Base-by-base conservation (phyloP, 441 rosid species). In the Caryocar brasiliense region DNA sequence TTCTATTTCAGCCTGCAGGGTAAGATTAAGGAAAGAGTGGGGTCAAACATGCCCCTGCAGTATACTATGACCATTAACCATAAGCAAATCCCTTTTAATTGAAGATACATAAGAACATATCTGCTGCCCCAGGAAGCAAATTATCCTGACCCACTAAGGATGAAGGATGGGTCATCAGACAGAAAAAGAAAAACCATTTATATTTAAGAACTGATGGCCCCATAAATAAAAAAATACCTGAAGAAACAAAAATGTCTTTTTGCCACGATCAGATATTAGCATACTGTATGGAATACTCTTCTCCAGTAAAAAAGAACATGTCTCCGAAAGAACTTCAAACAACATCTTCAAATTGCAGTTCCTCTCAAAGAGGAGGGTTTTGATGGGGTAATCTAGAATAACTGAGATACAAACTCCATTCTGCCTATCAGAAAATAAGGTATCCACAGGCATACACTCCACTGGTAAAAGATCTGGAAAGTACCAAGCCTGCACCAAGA, bases 401-500 rank as follows among this genome's bases (percentile, higher is more conserved):
- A 47, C 29, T 34, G 64, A 57, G 40, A 74, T 42, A 25, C 18
- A 45, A 51, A 67, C 37, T 7, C 68, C 67, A 7, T 32, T 45
- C 40, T 32, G 32, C 41, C 28, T 38, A 47, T 59, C 64, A 8
- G 42, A 12, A 35, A 60, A 67, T 30, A 75, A 42, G 51, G 40
- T 34, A 51, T 65, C 64, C 32, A 61, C 47, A 51, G 72, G 60
- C 77, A 60, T 48, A 27, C 40, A 45, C 59, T 75, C 80, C 67
- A 67, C 76, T 11, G 74, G 67, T 47, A 71, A 47, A 62, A 51
- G 57, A 53, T 67, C 55, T 35, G 69, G 56, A 43, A 75, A 58
- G 64, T 75, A 75, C 64, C 69, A 71, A 14, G 67, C 74, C 80
- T 71, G 66, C 35, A 67, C 17, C 42, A 47, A 39, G 22, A 7